Evolutionary conservation across 306 rosid species (phyloP).

Genomic region (Gynostemma pentaphyllum): DNA sequence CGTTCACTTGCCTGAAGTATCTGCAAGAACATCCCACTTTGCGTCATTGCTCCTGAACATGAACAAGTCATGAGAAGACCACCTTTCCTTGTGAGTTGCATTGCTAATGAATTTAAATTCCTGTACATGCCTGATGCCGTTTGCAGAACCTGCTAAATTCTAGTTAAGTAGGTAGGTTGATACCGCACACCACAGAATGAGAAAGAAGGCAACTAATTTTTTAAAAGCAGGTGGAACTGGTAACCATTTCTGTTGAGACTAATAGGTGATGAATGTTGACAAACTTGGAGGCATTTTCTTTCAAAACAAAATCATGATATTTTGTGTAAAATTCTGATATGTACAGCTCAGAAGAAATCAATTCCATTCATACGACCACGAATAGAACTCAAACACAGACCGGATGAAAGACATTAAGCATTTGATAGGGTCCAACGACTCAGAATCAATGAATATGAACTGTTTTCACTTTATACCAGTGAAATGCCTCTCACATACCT

Average conservation of each 20-base stretch:
- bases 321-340: not conserved
- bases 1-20: conserved; percentile 54
- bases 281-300: not conserved
- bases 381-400: too few relatives aligned
- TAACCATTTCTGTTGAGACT: not conserved
- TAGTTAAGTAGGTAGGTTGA: conserved; percentile 4
- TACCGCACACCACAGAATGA: too few relatives aligned
- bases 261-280: not conserved
- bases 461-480: not conserved
- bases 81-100: conserved; percentile 75
- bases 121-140: conserved; percentile 88
- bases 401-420: not conserved
- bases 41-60: conserved; percentile 88
- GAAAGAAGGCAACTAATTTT: conserved; percentile 8
- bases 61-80: conserved; percentile 96
- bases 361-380: not conserved
- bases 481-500: conserved; percentile 32
- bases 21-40: conserved; percentile 65
- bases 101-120: conserved; percentile 68
- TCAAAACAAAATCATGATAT: not conserved
- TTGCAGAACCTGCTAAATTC: conserved; percentile 44
- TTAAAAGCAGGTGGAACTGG: not conserved
- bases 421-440: not conserved
- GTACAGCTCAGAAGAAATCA: not conserved
- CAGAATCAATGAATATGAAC: not conserved